Conservation (phyloP, 2,329 filamentous ascomycete species). For the Claviceps citrina region DNA sequence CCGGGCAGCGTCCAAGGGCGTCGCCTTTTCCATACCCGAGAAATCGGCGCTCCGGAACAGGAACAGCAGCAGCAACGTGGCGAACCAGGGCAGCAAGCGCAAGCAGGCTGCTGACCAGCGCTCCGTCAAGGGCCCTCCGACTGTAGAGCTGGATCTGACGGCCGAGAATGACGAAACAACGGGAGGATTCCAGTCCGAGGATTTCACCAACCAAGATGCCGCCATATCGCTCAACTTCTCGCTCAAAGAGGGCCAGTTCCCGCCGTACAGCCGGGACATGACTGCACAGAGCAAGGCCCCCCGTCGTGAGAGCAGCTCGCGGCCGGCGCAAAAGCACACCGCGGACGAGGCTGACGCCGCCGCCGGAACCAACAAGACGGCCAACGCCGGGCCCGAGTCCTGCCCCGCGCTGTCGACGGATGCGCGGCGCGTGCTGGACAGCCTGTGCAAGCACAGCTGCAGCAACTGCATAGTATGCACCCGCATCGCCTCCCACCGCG, state of each 20-base stretch:
- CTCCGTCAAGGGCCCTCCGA: slow-evolving; percentile 5
- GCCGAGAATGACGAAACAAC: slow-evolving; percentile 22
- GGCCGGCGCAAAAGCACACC: slow-evolving; percentile 13
- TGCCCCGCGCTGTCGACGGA: slow-evolving; percentile 35
- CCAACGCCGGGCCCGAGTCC: slow-evolving; percentile 15
- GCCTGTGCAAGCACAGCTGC: slow-evolving; percentile 38
- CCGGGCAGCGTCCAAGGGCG: slow-evolving; percentile 13
- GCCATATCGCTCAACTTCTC: slow-evolving; percentile 18
- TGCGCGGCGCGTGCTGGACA: slow-evolving; percentile 37
- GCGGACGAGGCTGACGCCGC: slow-evolving; percentile 11
- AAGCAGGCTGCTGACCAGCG: slow-evolving; percentile 9
- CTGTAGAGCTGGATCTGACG: slow-evolving; percentile 13
- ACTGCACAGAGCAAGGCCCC: slow-evolving; percentile 14
- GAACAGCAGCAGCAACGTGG: slow-evolving; percentile 16
- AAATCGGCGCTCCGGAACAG: slow-evolving; percentile 16
- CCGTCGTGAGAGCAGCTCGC: slow-evolving; percentile 14
- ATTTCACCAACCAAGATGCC: slow-evolving; percentile 19
- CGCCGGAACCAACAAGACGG: slow-evolving; percentile 11
- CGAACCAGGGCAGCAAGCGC: slow-evolving; percentile 29
- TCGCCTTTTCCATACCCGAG: slow-evolving; percentile 27
- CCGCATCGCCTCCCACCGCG: slow-evolving; percentile 33
- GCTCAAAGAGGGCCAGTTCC: slow-evolving; percentile 9
- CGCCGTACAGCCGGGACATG: slow-evolving; percentile 4
- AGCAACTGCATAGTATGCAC: slow-evolving; percentile 42
- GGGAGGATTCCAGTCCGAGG: slow-evolving; percentile 19